A percentile compares a stretch with the other conserved stretches of the same genome.
Conservation (phyloP, 495 filamentous ascomycete species). For the Aspergillus homomorphus region DNA sequence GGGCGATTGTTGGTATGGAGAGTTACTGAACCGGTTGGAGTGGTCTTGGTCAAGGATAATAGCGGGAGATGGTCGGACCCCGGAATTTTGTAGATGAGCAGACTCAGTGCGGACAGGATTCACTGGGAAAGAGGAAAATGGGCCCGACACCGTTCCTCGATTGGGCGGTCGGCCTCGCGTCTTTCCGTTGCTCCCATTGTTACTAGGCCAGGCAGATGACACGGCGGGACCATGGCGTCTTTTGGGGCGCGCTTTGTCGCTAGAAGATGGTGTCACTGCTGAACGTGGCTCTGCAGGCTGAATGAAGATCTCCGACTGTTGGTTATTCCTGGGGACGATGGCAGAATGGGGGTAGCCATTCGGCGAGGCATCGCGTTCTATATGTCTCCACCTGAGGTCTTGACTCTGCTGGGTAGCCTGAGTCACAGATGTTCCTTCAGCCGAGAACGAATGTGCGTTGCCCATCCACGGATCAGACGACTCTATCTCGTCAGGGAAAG, state of each 20-base stretch:
- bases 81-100: slow-evolving; percentile 27
- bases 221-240: slow-evolving; percentile 89
- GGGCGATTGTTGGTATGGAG: slow-evolving; percentile 30
- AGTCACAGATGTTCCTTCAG: slow-evolving; percentile 22
- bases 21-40: slow-evolving; percentile 15
- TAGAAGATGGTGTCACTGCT: slow-evolving; percentile 59
- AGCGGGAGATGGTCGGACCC: slow-evolving; percentile 26
- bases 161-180: slow-evolving; percentile 81
- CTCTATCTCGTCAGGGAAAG: slow-evolving; percentile 55
- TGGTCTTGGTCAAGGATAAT: slow-evolving; percentile 29
- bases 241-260: slow-evolving; percentile 53
- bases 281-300: slow-evolving; percentile 63
- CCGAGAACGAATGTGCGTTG: slow-evolving; percentile 37
- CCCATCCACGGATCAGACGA: slow-evolving; percentile 54
- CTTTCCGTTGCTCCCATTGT: slow-evolving; percentile 66
- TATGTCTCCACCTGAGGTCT: slow-evolving; percentile 47
- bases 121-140: slow-evolving; percentile 84
- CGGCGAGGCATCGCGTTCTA: slow-evolving; percentile 54
- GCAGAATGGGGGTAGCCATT: slow-evolving; percentile 77
- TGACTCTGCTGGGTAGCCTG: slow-evolving; percentile 30
- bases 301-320: slow-evolving; percentile 44
- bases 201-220: slow-evolving; percentile 89
- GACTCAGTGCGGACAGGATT: slow-evolving; percentile 52
- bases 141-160: slow-evolving; percentile 68
- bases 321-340: slow-evolving; percentile 59